Evolutionary conservation across 1,139 yeast species (phyloP), one percentile per base, ranked within the genome.

Genomic region (Zygosaccharomyces pseudobailii): DNA sequence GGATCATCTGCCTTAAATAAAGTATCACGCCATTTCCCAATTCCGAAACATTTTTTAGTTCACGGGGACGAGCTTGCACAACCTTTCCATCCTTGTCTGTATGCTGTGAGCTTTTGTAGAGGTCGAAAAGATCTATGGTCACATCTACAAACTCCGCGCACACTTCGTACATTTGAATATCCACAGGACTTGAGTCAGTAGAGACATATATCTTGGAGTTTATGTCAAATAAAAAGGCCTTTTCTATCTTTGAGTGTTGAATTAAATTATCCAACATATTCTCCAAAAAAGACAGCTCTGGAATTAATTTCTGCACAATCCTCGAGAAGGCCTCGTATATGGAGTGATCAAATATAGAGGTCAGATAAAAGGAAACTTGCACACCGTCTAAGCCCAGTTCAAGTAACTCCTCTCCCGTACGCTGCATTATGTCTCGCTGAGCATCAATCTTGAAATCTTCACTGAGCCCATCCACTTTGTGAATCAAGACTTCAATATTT

Each of bases 141-240:
- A 92, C 94, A 65, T 92, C 98, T 46, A 92, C 90, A 61, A 90
- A 92, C 62, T 92, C 98, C 0, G 97, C 95, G 67, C 98, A 92
- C 2, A 90, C 95, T 66, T 92, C 97, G 65, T 92, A 92, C 0
- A 95, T 87, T 60, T 89, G 96, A 27, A 89, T 87, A 67, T 92
- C 97, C 28, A 90, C 96, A 0, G 97, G 97, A 2, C 92, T 82
- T 0, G 96, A 86, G 66, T 92, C 98, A 0, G 97, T 92, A 3
- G 97, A 97, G 40, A 92, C 90, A 64, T 92, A 92, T 27, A 92
- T 87, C 67, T 92, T 92, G n/a, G 96, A 85, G 62, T 87, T 87
- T 32, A 90, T 82, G 63, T 92, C 98, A 62, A 94, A 90, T 50
- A 92, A 67, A 59, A 90, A 92, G 32, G 94, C 94, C 69, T 92